Evolutionary conservation across 768 basidiomycete species (phyloP).

Genomic region (Inosperma sp.): DNA sequence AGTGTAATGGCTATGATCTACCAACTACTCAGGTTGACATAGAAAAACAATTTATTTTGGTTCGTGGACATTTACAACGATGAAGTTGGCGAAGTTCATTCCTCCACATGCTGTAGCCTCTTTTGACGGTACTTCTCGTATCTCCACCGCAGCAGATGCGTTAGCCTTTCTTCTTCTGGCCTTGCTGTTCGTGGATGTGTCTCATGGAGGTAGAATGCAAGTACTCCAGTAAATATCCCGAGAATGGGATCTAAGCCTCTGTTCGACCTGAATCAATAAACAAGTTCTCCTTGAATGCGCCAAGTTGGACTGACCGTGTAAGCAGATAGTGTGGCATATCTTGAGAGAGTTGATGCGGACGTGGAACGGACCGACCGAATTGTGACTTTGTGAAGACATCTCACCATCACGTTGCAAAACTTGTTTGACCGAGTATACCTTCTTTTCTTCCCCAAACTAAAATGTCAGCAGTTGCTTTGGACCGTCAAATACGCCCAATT

Average conservation of each 20-base stretch:
- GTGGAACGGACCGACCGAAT: background rate
- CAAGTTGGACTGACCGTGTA: constrained; percentile 40
- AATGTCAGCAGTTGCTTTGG: constrained; percentile 55
- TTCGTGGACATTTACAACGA: background rate
- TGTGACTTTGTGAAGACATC: too few relatives aligned
- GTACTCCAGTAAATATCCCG: constrained; percentile 70
- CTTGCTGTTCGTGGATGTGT: constrained; percentile 71
- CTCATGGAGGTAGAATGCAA: constrained; percentile 80
- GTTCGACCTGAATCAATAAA: constrained; percentile 9
- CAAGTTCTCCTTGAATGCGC: constrained; percentile 1
- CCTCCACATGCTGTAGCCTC: constrained; percentile 42
- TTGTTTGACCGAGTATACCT: background rate
- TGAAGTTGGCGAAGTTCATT: background rate
- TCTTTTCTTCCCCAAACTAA: constrained; percentile 6
- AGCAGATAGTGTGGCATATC: constrained; percentile 44
- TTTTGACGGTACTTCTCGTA: constrained; percentile 43
- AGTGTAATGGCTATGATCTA: constrained; percentile 47
- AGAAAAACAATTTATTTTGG: background rate
- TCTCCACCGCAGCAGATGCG: constrained; percentile 62
- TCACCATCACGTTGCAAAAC: too few relatives aligned
- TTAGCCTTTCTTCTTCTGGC: constrained; percentile 50
- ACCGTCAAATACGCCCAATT: constrained; percentile 81
- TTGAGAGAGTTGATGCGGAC: background rate
- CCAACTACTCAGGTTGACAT: constrained; percentile 29
- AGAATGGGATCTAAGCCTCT: constrained; percentile 69